These are phyloP conservation scores for Murraya paniculata DNA, from an alignment of 345 rosid genomes.

Conservation along the genomic window DNA sequence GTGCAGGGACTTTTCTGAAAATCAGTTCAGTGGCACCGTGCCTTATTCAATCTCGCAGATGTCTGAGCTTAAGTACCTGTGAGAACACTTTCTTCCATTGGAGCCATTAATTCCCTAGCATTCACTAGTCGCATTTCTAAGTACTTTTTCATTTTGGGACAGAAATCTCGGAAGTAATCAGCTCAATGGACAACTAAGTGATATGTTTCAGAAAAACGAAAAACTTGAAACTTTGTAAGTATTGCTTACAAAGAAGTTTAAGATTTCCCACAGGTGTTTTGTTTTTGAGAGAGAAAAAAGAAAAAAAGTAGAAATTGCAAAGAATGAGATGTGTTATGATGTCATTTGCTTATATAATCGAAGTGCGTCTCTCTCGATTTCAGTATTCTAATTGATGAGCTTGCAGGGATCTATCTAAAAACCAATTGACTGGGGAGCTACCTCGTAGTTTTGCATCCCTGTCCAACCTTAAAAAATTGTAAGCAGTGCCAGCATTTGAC, in stretches of 20 bases:
- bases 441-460: constrained; percentile 67
- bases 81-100: constrained; percentile 28
- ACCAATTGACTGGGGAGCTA: constrained; percentile 66
- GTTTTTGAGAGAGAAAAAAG: background rate
- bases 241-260: background rate
- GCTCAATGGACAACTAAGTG: constrained; percentile 75
- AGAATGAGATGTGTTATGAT: background rate
- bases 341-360: background rate
- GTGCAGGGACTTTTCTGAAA: constrained; percentile 83
- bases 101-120: background rate
- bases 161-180: constrained; percentile 70
- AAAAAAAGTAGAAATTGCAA: background rate
- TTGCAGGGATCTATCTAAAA: constrained; percentile 79
- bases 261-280: background rate
- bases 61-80: constrained; percentile 62
- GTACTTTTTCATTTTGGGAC: constrained; percentile 19
- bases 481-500: constrained; percentile 25
- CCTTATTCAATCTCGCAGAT: constrained; percentile 91
- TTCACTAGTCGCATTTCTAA: background rate
- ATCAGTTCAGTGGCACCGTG: constrained; percentile 67
- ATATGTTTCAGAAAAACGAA: constrained; percentile 73
- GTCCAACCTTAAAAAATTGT: constrained; percentile 57
- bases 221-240: constrained; percentile 74
- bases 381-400: constrained; percentile 15
- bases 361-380: background rate